phyloP scores from a whole-genome alignment of 352 stramenopile genomes.

The Globisporangium cederbergense region DNA sequence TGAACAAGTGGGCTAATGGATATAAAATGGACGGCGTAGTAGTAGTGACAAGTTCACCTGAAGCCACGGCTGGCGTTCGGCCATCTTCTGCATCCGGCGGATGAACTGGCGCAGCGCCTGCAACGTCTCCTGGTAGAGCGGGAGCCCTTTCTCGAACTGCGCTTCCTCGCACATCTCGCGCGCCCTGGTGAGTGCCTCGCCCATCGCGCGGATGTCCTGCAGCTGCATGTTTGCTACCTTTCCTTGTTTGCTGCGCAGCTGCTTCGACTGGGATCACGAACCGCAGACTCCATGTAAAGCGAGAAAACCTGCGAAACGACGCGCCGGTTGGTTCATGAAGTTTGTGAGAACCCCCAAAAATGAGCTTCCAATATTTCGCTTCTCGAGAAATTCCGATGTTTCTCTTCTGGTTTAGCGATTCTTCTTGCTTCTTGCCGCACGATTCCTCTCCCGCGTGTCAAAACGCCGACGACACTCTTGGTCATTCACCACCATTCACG shows the following conservation, averaged over 20 bases:
- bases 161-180: conserved; percentile 59
- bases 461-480: not conserved
- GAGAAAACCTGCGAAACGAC: conserved; percentile 1
- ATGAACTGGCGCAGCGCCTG: conserved; percentile 58
- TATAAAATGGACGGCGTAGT: not conserved
- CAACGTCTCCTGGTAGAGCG: conserved; percentile 58
- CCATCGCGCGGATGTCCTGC: conserved; percentile 65
- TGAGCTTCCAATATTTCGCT: not conserved
- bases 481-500: not conserved
- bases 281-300: not conserved
- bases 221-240: conserved; percentile 42
- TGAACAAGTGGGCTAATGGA: not conserved
- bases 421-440: not conserved
- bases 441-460: not conserved
- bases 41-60: conserved; percentile 29
- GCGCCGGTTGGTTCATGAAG: not conserved
- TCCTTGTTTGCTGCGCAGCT: not conserved
- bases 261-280: not conserved
- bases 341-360: not conserved
- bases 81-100: conserved; percentile 61
- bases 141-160: conserved; percentile 63
- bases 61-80: conserved; percentile 77
- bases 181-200: conserved; percentile 53
- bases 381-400: conserved; percentile 11
- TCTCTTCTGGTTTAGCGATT: conserved; percentile 6